Conservation (phyloP, 176 grass and related monocot species). For the Lolium perenne region DNA sequence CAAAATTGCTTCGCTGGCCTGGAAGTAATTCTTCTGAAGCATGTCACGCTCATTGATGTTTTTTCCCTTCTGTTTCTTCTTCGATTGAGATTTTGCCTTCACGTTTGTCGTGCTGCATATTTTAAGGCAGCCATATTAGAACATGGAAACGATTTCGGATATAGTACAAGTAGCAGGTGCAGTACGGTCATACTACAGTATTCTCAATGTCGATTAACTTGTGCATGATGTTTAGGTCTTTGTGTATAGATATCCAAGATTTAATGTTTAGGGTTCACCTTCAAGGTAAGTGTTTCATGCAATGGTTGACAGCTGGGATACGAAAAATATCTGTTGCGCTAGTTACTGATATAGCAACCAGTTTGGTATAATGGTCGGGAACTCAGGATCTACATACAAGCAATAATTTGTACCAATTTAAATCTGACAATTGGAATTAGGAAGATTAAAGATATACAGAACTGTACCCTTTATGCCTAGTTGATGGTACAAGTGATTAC, state of each 20-base stretch:
- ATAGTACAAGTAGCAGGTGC: slow-evolving; percentile 1
- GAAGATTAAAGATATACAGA: background rate
- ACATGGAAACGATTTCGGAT: background rate
- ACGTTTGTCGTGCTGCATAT: slow-evolving; percentile 42
- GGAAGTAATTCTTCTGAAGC: slow-evolving; percentile 70
- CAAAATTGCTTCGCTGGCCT: slow-evolving; percentile 78
- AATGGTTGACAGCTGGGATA: background rate
- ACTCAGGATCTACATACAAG: background rate
- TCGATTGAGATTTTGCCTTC: slow-evolving; percentile 61
- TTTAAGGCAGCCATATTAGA: slow-evolving; percentile 4
- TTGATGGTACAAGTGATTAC: slow-evolving; percentile 21
- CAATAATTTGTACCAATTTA: background rate
- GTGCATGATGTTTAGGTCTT: background rate
- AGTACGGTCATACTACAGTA: background rate
- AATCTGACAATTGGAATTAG: background rate
- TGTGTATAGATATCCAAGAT: background rate
- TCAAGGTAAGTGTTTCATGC: background rate
- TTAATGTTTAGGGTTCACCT: slow-evolving; percentile 8
- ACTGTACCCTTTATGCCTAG: background rate
- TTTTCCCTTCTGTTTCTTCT: slow-evolving; percentile 83
- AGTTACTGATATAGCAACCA: background rate
- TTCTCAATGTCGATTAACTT: background rate
- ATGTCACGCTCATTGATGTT: slow-evolving; percentile 62
- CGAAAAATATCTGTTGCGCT: background rate
- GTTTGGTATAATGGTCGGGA: background rate